Percentiles rank a stretch among this genome's conserved stretches.
Evolutionary conservation across 2,329 filamentous ascomycete genomes (phyloP).

Genomic region (Tolypocladium album): DNA sequence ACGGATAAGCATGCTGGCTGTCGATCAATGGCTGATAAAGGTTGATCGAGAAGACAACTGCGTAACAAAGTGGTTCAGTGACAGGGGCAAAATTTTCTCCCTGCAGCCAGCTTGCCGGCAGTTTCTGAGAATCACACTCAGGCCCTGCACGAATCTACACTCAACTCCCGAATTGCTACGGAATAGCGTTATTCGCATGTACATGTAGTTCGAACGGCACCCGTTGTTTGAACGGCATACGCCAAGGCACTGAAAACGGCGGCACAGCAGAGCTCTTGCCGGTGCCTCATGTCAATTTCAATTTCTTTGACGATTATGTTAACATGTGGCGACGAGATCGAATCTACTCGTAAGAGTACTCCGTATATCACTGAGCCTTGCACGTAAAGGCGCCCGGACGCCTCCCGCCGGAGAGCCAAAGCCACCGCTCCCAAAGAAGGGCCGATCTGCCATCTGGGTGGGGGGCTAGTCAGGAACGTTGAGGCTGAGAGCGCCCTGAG

Average conservation of each 20-base stretch:
- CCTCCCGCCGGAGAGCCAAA: neutral
- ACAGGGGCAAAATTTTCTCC: neutral
- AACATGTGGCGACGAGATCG: neutral
- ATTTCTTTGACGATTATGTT: neutral
- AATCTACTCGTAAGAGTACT: neutral
- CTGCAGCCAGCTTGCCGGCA: neutral
- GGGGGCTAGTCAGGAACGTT: neutral
- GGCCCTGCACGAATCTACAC: neutral
- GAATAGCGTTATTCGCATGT: no score
- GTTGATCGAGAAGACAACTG: neutral
- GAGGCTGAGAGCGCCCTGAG: neutral
- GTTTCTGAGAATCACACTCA: neutral
- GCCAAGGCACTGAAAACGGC: neutral
- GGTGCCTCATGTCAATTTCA: neutral
- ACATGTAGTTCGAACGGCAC: no score
- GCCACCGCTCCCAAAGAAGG: neutral
- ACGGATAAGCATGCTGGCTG: neutral
- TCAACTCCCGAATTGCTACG: neutral
- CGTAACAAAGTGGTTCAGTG: neutral
- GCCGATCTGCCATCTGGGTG: neutral
- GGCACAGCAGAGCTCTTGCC: neutral
- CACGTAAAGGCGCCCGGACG: neutral
- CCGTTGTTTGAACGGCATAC: neutral
- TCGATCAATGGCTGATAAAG: neutral
- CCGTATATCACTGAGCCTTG: no score